Percentiles rank a stretch among this genome's conserved stretches.
phyloP scores from a whole-genome alignment of 805 yeast species.

The Yarrowia sp. region DNA sequence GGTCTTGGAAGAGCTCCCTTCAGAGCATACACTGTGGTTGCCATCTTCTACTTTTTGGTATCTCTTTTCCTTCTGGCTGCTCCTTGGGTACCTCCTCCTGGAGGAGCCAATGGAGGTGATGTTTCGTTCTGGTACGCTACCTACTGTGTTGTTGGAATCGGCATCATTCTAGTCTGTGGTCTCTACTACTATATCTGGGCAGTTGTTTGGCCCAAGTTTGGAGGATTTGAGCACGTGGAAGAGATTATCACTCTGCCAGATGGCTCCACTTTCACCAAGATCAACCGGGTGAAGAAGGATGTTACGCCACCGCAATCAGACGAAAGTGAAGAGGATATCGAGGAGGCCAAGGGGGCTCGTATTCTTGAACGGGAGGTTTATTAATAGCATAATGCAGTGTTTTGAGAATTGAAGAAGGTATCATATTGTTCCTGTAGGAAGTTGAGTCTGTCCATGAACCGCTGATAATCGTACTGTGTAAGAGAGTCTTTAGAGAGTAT shows the following conservation, averaged over 20 bases:
- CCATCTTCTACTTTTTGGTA: neutral
- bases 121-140: conserved; percentile 19
- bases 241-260: neutral
- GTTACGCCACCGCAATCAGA: neutral
- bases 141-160: conserved; percentile 23
- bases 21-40: neutral
- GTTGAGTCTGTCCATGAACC: too few species aligned
- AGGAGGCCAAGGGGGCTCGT: neutral
- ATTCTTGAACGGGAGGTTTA: neutral
- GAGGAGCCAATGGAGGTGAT: conserved; percentile 14
- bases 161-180: conserved; percentile 4
- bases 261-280: neutral
- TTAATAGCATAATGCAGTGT: neutral
- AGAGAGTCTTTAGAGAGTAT: too few species aligned
- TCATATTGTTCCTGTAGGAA: too few species aligned
- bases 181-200: conserved; percentile 14
- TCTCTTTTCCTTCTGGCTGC: conserved; percentile 9
- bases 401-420: too few species aligned
- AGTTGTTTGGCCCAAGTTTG: conserved; percentile 6
- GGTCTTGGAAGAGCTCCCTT: neutral
- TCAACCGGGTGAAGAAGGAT: conserved; percentile 1
- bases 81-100: conserved; percentile 21
- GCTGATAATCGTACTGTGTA: too few species aligned
- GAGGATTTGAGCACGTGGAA: neutral
- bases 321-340: neutral